A percentile compares a stretch with the other conserved stretches of the same genome.
phyloP scores from a whole-genome alignment of 352 stramenopile genomes.

The Phytophthora ohioensis region DNA sequence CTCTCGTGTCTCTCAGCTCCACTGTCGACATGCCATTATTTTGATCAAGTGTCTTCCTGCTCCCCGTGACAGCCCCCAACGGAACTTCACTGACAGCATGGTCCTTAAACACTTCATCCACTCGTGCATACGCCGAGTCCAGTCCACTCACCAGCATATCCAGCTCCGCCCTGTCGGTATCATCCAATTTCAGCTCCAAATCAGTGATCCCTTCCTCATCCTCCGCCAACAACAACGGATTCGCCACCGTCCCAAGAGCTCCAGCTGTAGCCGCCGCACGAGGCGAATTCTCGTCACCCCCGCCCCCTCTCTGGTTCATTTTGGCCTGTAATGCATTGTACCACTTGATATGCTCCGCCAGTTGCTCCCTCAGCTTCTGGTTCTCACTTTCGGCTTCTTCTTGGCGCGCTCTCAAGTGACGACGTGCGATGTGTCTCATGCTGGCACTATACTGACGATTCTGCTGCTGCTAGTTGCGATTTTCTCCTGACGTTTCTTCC shows the following conservation, averaged over 20 bases:
- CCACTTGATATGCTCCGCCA: conserved; percentile 33
- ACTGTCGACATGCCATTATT: conserved; percentile 3
- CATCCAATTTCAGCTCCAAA: conserved; percentile 34
- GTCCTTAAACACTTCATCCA: conserved; percentile 33
- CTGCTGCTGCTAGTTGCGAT: conserved; percentile 20
- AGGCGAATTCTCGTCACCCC: conserved; percentile 4
- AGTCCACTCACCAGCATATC: conserved; percentile 40
- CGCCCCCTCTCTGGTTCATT: conserved; percentile 12
- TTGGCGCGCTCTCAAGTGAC: conserved; percentile 28
- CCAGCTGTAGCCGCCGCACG: conserved; percentile 14
- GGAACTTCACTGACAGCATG: conserved; percentile 10
- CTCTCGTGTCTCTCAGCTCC: conserved; percentile 38
- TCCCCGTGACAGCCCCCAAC: conserved; percentile 11
- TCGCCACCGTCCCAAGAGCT: conserved; percentile 22
- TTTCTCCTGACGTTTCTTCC: conserved; percentile 15
- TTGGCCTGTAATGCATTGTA: conserved; percentile 27
- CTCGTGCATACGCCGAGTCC: conserved; percentile 29
- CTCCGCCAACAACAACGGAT: conserved; percentile 29
- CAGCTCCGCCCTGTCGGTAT: conserved; percentile 34
- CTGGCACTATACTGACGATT: conserved; percentile 33
- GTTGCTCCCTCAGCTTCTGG: conserved; percentile 21
- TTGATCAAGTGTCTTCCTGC: conserved; percentile 25
- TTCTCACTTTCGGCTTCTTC: conserved; percentile 38
- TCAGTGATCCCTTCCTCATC: conserved; percentile 40
- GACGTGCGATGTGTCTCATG: conserved; percentile 43